These are phyloP conservation scores for Circinella minor DNA, from an alignment of 371 early-diverging fungal species.

Conservation along the genomic window DNA sequence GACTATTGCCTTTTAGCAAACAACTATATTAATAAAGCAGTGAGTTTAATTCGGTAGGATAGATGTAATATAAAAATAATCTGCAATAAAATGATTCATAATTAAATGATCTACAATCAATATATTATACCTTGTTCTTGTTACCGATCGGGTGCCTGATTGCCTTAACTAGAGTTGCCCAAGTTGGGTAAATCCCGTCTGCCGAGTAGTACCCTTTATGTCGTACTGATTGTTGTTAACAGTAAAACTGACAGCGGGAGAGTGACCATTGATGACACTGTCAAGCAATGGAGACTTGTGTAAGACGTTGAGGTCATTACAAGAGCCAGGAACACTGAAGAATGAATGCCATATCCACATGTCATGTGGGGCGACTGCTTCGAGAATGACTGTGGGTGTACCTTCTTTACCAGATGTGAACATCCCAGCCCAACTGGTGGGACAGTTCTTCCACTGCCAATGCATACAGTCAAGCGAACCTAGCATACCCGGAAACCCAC, in stretches of 20 bases:
- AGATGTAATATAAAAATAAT: no score
- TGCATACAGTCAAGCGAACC: constrained; percentile 4
- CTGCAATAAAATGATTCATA: no score
- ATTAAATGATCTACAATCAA: neutral
- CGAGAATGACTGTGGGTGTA: neutral
- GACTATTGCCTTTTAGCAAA: neutral
- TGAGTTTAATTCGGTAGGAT: neutral
- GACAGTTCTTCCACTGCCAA: constrained; percentile 2
- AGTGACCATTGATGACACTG: no score
- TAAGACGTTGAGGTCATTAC: no score
- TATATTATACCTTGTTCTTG: neutral
- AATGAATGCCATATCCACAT: constrained; percentile 1
- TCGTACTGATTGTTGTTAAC: no score
- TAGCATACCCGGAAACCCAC: neutral
- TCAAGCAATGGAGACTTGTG: no score
- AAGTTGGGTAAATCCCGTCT: no score
- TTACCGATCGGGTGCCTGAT: neutral
- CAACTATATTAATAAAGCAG: neutral
- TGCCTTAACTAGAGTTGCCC: no score
- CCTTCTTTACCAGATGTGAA: neutral
- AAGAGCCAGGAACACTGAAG: no score
- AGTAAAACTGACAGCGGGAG: no score
- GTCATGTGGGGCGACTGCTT: constrained; percentile 1
- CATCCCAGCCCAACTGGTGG: neutral
- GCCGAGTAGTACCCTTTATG: no score